A percentile compares a stretch with the other conserved stretches of the same genome.
Conservation (phyloP, 176 grass and related monocot species). For the Cenchrus fungigraminus region DNA sequence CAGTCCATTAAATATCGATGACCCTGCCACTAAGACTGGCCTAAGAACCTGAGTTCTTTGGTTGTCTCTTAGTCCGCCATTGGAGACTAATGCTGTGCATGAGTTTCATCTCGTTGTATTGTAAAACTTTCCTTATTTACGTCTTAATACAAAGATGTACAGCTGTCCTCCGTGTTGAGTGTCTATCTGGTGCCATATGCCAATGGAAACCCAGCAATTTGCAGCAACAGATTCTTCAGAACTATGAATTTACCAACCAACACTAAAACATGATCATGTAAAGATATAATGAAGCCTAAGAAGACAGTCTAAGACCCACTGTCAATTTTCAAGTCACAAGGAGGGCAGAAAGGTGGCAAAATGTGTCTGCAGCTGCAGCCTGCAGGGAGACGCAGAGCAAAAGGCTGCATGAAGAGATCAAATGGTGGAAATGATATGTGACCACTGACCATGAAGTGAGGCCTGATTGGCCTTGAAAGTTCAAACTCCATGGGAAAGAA, state of each 20-base stretch:
- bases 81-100: too few relatives aligned
- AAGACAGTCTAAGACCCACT: background rate
- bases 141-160: too few relatives aligned
- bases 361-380: background rate
- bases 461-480: conserved; percentile 34
- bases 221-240: too few relatives aligned
- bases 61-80: too few relatives aligned
- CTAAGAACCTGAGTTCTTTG: too few relatives aligned
- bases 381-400: background rate
- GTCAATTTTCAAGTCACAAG: conserved; percentile 33
- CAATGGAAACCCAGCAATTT: too few relatives aligned
- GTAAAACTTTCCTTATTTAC: too few relatives aligned
- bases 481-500: background rate
- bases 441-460: conserved; percentile 38
- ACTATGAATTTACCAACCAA: background rate
- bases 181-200: too few relatives aligned
- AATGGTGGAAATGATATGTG: conserved; percentile 1
- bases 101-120: too few relatives aligned
- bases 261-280: background rate
- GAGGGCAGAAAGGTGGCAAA: conserved; percentile 28
- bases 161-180: too few relatives aligned
- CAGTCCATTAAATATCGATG: too few relatives aligned
- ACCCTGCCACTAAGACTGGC: too few relatives aligned
- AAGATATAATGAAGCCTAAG: background rate
- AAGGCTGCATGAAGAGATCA: conserved; percentile 38